Conservation (phyloP, 106 monocot genomes). For the Dendrobium officinale region DNA sequence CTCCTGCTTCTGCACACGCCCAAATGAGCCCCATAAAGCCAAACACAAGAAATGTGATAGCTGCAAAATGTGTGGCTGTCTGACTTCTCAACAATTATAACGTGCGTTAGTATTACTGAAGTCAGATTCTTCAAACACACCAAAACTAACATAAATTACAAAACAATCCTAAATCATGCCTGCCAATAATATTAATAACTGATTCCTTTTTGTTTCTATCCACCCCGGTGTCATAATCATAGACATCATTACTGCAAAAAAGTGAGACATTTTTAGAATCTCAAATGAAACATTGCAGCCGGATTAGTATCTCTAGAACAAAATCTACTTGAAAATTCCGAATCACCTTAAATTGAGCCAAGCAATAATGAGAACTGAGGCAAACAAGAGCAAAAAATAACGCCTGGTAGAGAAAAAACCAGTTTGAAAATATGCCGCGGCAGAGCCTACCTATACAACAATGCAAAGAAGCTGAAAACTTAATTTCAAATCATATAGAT, state of each 20-base stretch:
- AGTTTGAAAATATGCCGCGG: slow-evolving; percentile 67
- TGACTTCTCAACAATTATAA: slow-evolving; percentile 41
- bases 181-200: slow-evolving; percentile 91
- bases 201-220: slow-evolving; percentile 91
- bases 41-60: slow-evolving; percentile 50
- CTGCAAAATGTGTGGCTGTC: slow-evolving; percentile 31
- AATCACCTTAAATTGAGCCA: slow-evolving; percentile 92
- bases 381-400: slow-evolving; percentile 45
- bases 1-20: slow-evolving; percentile 59
- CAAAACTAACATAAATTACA: background rate
- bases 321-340: background rate
- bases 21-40: slow-evolving; percentile 68
- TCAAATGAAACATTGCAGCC: background rate
- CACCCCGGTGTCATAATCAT: slow-evolving; percentile 85
- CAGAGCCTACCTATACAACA: slow-evolving; percentile 56
- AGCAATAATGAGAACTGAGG: slow-evolving; percentile 79
- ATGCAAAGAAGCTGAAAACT: background rate
- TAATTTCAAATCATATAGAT: too few relatives aligned
- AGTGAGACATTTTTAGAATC: too few relatives aligned
- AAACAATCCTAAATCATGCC: slow-evolving; percentile 26
- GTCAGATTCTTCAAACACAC: background rate
- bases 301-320: background rate
- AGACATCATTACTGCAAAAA: slow-evolving; percentile 83
- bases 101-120: background rate
- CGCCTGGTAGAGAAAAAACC: slow-evolving; percentile 56